These are phyloP conservation scores for Skeletonema menzelii DNA, from an alignment of 108 stramenopile species.

Conservation along the genomic window DNA sequence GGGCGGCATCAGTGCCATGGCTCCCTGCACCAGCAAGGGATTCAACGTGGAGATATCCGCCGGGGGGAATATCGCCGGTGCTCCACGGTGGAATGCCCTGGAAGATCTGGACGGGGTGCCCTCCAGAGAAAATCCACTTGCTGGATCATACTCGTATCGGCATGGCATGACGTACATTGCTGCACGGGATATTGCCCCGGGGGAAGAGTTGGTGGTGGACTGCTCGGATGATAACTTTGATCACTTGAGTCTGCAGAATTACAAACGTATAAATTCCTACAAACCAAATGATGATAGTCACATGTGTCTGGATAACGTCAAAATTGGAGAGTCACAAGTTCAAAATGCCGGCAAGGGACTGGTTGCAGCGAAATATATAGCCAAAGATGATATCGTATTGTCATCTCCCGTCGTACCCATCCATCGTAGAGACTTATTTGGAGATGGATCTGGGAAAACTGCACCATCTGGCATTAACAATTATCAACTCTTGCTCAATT, in stretches of 20 bases:
- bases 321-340: constrained; percentile 4
- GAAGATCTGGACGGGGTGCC: constrained; percentile 20
- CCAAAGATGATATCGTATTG: constrained; percentile 18
- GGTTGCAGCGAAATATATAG: constrained; percentile 17
- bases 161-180: constrained; percentile 45
- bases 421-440: constrained; percentile 35
- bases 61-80: constrained; percentile 15
- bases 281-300: constrained; percentile 25
- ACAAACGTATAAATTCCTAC: constrained; percentile 13
- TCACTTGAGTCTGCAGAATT: constrained; percentile 10
- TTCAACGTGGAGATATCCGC: constrained; percentile 35
- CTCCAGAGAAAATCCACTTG: constrained; percentile 17
- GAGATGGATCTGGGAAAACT: constrained; percentile 17
- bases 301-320: constrained; percentile 52
- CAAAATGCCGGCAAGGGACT: constrained; percentile 9
- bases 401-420: constrained; percentile 51
- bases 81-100: constrained; percentile 12
- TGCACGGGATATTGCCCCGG: constrained; percentile 51
- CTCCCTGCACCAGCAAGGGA: constrained; percentile 51
- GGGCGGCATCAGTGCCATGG: constrained; percentile 49
- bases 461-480: constrained; percentile 11
- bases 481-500: constrained; percentile 40
- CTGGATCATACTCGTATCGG: constrained; percentile 54
- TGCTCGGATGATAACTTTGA: constrained; percentile 66
- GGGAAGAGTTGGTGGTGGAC: constrained; percentile 60